Conservation (phyloP, 2,329 filamentous ascomycete genomes). For the Pseudocercospora fijiensis region DNA sequence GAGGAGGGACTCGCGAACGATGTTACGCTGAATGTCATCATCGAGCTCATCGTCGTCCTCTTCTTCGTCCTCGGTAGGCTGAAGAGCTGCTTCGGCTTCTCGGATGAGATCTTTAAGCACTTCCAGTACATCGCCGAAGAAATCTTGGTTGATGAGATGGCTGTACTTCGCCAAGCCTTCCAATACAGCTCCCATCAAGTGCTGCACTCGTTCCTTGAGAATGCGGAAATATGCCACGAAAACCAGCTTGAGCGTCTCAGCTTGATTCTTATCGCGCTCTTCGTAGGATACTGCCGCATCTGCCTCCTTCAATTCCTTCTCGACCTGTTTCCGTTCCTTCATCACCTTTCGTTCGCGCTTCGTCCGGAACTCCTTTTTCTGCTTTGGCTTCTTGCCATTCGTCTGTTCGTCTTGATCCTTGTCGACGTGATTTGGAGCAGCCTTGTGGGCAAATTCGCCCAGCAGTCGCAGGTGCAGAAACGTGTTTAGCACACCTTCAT, state of each 20-base stretch:
- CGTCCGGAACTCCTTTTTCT: conserved; percentile 81
- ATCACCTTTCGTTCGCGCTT: conserved; percentile 81
- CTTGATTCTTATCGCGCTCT: conserved; percentile 88
- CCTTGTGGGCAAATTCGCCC: conserved; percentile 82
- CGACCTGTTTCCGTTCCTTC: conserved; percentile 81
- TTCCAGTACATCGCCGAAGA: conserved; percentile 94
- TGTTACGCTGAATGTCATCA: conserved; percentile 59
- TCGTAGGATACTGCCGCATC: conserved; percentile 90
- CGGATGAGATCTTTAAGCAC: conserved; percentile 89
- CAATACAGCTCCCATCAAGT: conserved; percentile 93
- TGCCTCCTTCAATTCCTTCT: conserved; percentile 90
- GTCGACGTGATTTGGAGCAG: conserved; percentile 74
- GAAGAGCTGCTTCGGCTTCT: conserved; percentile 57
- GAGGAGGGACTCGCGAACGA: conserved; percentile 81
- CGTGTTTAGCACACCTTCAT: conserved; percentile 83
- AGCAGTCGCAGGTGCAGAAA: conserved; percentile 88
- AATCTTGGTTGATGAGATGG: conserved; percentile 97
- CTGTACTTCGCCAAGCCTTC: conserved; percentile 92
- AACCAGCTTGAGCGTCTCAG: conserved; percentile 91
- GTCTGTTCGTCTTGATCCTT: conserved; percentile 50
- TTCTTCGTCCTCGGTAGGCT: conserved; percentile 48
- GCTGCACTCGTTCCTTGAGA: conserved; percentile 74
- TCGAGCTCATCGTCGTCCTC: conserved; percentile 47
- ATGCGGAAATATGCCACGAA: conserved; percentile 96
- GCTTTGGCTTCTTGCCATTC: conserved; percentile 60